phyloP scores from a whole-genome alignment of 495 filamentous ascomycete genomes.

The Talaromyces trachyspermus region DNA sequence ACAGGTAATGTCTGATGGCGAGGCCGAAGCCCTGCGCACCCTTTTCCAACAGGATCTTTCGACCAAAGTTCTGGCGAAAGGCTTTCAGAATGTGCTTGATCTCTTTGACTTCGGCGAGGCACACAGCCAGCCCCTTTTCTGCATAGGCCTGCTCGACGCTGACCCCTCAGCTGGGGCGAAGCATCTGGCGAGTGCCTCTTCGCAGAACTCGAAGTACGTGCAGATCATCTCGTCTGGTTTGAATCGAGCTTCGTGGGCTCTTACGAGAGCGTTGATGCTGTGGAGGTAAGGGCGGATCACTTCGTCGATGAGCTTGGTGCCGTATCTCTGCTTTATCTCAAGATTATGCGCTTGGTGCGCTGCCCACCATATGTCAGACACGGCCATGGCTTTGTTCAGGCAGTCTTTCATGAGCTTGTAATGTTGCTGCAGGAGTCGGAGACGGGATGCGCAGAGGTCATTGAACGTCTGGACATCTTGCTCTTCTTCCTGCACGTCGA shows the following conservation, averaged over 20 bases:
- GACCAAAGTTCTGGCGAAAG: background rate
- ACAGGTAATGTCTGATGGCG: too few relatives aligned
- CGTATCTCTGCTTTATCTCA: background rate
- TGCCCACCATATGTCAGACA: background rate
- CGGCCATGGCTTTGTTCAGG: background rate
- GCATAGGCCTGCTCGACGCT: background rate
- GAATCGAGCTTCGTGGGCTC: background rate
- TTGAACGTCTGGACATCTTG: background rate
- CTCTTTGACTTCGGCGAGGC: background rate
- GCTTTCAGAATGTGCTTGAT: background rate
- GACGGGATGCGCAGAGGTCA: background rate
- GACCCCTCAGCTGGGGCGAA: background rate
- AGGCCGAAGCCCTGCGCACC: too few relatives aligned
- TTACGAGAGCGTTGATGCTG: background rate
- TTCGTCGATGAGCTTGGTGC: background rate
- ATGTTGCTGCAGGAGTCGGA: background rate
- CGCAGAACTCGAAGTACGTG: background rate
- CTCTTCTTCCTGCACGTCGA: background rate
- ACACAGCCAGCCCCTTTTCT: background rate
- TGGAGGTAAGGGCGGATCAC: background rate
- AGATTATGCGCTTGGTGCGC: background rate
- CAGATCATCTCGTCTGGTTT: background rate
- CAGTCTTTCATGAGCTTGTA: background rate
- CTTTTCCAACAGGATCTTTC: background rate
- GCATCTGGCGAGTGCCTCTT: background rate